Conservation (phyloP, 257 asterid genomes). For the Solanum peruvianum region DNA sequence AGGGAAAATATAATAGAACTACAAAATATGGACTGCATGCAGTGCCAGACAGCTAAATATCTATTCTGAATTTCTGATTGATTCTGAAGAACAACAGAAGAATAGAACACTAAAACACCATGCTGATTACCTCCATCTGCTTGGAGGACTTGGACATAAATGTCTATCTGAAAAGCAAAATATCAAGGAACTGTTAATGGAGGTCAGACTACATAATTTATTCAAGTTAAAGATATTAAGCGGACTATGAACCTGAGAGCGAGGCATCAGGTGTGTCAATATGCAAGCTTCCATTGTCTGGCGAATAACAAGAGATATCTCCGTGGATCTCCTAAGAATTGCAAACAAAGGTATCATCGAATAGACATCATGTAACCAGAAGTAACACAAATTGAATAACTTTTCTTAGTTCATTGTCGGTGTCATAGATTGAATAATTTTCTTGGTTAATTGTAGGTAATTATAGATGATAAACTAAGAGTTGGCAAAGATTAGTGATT, state of each 20-base stretch:
- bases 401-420: background rate
- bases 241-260: conserved; percentile 63
- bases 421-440: background rate
- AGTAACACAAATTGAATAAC: background rate
- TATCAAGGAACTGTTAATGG: background rate
- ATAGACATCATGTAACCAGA: background rate
- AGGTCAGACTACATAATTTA: background rate
- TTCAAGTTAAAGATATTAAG: background rate
- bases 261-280: conserved; percentile 80
- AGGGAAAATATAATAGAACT: background rate
- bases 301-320: conserved; percentile 89
- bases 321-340: conserved; percentile 77
- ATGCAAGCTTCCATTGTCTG: conserved; percentile 99
- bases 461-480: background rate
- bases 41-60: background rate
- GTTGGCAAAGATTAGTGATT: background rate
- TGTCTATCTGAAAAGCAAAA: conserved; percentile 64
- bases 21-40: background rate
- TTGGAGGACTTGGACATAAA: conserved; percentile 95
- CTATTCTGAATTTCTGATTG: background rate
- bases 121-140: conserved; percentile 80
- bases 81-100: background rate
- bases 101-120: background rate
- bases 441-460: background rate
- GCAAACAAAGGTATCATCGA: background rate